Conservation (phyloP, 2,329 filamentous ascomycete genomes). For the Corynespora cassiicola region DNA sequence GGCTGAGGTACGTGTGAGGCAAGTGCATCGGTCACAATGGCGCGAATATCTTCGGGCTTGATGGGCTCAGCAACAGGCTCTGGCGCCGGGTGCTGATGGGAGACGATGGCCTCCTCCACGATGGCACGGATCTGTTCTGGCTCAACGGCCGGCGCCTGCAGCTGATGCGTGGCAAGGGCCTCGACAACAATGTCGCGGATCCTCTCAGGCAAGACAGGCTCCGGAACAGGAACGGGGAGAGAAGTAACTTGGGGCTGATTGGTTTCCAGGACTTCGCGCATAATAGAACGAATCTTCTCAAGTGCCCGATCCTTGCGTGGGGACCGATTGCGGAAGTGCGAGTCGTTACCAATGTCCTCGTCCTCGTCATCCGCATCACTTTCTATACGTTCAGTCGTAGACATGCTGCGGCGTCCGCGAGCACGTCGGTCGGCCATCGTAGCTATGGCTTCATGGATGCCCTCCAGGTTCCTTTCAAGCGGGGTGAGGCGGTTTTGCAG, state of each 20-base stretch:
- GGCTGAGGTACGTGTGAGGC: conserved; percentile 22
- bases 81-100: conserved; percentile 41
- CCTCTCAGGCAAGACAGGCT: conserved; percentile 67
- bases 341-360: conserved; percentile 65
- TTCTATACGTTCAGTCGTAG: conserved; percentile 70
- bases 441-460: conserved; percentile 74
- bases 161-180: conserved; percentile 62
- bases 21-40: conserved; percentile 30
- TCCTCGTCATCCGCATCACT: conserved; percentile 97
- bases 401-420: conserved; percentile 70
- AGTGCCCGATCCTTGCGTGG: conserved; percentile 78
- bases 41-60: conserved; percentile 35
- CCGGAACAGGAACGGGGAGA: conserved; percentile 31
- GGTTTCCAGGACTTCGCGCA: conserved; percentile 68
- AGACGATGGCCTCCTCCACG: conserved; percentile 68
- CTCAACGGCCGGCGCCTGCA: conserved; percentile 20
- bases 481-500: conserved; percentile 80
- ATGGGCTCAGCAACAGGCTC: conserved; percentile 25
- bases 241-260: conserved; percentile 46
- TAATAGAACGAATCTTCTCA: conserved; percentile 73
- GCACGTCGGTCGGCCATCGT: conserved; percentile 58
- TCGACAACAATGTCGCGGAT: conserved; percentile 68
- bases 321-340: conserved; percentile 72
- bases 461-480: conserved; percentile 77
- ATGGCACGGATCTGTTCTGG: conserved; percentile 66